Conservation (phyloP, 257 asterid genomes). For the Solanum sejunctum region DNA sequence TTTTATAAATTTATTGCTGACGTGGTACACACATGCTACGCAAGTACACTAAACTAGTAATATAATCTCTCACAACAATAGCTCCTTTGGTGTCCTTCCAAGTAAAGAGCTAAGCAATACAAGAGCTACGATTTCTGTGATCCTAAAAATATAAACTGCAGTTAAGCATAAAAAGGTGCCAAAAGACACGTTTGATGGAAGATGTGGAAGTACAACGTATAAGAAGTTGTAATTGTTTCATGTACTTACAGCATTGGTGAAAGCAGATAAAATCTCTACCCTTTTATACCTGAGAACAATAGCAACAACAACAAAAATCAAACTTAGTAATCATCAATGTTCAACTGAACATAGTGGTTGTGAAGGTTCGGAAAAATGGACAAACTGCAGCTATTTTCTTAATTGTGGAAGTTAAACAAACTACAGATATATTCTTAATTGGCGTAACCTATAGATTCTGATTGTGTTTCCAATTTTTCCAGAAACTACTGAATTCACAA, state of each 20-base stretch:
- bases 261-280: conserved; percentile 82
- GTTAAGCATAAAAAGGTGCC: not conserved
- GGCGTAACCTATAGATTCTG: not conserved
- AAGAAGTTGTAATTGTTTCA: not conserved
- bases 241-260: conserved; percentile 90
- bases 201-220: not conserved
- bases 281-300: conserved; percentile 50
- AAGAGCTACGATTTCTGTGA: not conserved
- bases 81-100: not conserved
- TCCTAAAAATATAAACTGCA: not conserved
- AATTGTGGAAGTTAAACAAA: not conserved
- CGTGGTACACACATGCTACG: not conserved
- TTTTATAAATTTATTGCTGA: not conserved
- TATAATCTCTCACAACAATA: not conserved
- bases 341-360: not conserved
- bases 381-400: not conserved
- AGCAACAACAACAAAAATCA: not conserved
- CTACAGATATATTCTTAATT: not conserved
- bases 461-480: not conserved
- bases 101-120: not conserved
- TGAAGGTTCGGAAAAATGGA: not conserved
- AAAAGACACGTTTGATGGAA: not conserved
- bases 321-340: not conserved
- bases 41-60: not conserved
- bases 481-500: not conserved